Evolutionary conservation across 2,329 filamentous ascomycete species (phyloP), one percentile per base, ranked within the genome.

Genomic region (Microsporum ferrugineum): DNA sequence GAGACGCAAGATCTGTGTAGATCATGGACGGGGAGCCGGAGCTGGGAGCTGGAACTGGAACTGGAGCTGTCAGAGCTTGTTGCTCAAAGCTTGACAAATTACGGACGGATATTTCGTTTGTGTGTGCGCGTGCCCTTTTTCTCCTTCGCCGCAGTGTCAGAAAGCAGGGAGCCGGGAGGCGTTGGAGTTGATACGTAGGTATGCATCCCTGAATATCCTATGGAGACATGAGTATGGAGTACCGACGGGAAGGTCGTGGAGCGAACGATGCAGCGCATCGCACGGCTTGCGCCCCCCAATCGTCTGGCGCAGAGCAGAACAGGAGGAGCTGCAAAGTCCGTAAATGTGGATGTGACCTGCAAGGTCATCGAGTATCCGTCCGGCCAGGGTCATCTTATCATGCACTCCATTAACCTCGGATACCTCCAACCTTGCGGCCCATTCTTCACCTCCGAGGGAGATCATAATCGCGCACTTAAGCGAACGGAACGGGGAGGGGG

Each of bases 211-310:
- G 27, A 6, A 33, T 34, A 31, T 53, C 27, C 27, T 33, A 51
- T n/a, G 29, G 29, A 14, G 31, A 5, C 27, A n/a, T 1, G 17
- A 23, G 12, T 29, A 53, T 53, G 49, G 49, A 23, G 27, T 53
- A 53, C 49, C 49, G 49, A 53, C 49, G 49, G 49, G 49, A 53
- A 53, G 49, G 49, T 33, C 31, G 49, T 31, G 23, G 31, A 53
- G 27, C 27, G 17, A 29, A 53, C 2, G 27, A 53, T 53, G 49
- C 49, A 53, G 29, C 49, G 27, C n/a, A 53, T 53, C 49, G 49
- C 49, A 29, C 49, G 29, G 12, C 49, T 34, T 53, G 49, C 23
- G n/a, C 7, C 12, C n/a, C 39, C 49, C 12, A 53, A n/a, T 34
- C 45, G 27, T 6, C 39, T n/a, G n/a, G 14, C 14, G 3, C 39